phyloP scores from a whole-genome alignment of 2,329 filamentous ascomycete genomes.

The Phaeosphaeria sp. region DNA sequence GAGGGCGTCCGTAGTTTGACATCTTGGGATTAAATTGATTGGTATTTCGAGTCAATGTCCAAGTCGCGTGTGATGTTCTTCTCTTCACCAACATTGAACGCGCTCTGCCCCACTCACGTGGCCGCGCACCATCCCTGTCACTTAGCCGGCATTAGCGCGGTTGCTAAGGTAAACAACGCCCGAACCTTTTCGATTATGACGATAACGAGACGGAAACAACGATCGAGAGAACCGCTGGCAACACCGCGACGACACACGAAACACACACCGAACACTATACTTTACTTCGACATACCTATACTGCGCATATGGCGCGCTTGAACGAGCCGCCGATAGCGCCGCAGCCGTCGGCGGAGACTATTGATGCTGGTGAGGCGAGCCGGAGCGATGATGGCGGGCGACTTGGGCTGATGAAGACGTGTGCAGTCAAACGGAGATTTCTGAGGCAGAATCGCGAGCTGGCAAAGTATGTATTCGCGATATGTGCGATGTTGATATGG shows the following conservation, averaged over 20 bases:
- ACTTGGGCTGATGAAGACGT: conserved; percentile 61
- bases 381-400: neutral
- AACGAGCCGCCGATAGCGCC: conserved; percentile 69
- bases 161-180: conserved; percentile 46
- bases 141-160: conserved; percentile 14
- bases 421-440: conserved; percentile 76
- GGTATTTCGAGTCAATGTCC: neutral
- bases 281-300: conserved; percentile 43
- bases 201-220: conserved; percentile 39
- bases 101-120: conserved; percentile 38
- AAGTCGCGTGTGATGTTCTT: neutral
- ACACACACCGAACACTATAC: conserved; percentile 26
- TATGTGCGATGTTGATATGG: neutral
- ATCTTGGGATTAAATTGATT: conserved; percentile 21
- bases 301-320: conserved; percentile 75
- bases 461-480: conserved; percentile 56
- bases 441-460: conserved; percentile 85
- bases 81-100: conserved; percentile 8
- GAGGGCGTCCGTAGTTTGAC: conserved; percentile 51
- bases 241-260: conserved; percentile 13
- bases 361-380: conserved; percentile 58
- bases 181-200: conserved; percentile 29
- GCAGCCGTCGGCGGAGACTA: conserved; percentile 65
- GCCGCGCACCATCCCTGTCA: conserved; percentile 9
- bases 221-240: conserved; percentile 27